phyloP scores from a whole-genome alignment of 805 yeast genomes.

The Saccharomycopsis sp. region DNA sequence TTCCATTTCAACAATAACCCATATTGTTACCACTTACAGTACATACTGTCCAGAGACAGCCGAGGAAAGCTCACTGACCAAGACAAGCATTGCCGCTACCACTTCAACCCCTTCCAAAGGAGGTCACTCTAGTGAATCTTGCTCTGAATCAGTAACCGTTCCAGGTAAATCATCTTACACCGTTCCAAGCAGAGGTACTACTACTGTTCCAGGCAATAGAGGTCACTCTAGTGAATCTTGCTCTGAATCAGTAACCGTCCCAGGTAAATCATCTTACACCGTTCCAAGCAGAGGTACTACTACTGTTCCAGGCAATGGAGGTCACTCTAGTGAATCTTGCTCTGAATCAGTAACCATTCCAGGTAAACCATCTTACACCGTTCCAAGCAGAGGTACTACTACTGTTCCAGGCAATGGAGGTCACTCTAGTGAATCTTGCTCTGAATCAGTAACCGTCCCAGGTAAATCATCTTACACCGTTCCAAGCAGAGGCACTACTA shows the following conservation, averaged over 20 bases:
- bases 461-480: background rate
- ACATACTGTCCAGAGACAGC: conserved; percentile 18
- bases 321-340: background rate
- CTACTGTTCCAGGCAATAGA: background rate
- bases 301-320: background rate
- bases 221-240: background rate
- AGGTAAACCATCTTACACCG: background rate
- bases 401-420: background rate
- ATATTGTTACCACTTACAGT: conserved; percentile 25
- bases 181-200: background rate
- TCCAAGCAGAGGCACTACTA: background rate
- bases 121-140: background rate
- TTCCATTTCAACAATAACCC: conserved; percentile 20
- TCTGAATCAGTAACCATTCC: background rate
- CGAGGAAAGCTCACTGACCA: conserved; percentile 8
- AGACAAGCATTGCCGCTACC: background rate
- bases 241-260: background rate
- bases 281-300: background rate
- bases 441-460: background rate
- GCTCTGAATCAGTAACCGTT: background rate
- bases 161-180: background rate
- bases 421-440: background rate
- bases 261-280: background rate
- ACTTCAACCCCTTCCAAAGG: conserved; percentile 13
- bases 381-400: background rate